Evolutionary conservation across 305 asterid species (phyloP).

Genomic region (Rubia tinctorum): DNA sequence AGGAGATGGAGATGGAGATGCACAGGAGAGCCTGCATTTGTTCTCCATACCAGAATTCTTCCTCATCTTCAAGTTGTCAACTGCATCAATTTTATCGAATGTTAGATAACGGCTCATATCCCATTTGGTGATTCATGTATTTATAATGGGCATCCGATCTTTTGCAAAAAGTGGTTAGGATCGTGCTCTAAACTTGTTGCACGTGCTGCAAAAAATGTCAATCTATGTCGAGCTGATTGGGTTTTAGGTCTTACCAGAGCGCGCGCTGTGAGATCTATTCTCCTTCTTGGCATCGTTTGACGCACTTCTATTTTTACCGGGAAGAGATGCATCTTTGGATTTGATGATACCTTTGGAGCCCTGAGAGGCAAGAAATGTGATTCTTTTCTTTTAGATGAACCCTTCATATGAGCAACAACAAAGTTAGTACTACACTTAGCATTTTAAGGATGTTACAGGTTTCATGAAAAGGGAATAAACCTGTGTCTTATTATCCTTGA

Average conservation of each 20-base stretch:
- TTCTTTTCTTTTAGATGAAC: slow-evolving; percentile 14
- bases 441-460: not conserved
- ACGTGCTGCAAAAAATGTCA: too few species aligned
- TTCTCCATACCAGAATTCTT: slow-evolving; percentile 22
- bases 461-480: slow-evolving; percentile 13
- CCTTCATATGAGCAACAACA: slow-evolving; percentile 18
- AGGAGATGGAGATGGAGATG: slow-evolving; percentile 16
- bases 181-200: too few species aligned
- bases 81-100: slow-evolving; percentile 22
- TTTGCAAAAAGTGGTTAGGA: too few species aligned
- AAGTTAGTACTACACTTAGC: not conserved
- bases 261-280: slow-evolving; percentile 15
- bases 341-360: slow-evolving; percentile 28
- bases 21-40: slow-evolving; percentile 6
- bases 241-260: slow-evolving; percentile 27
- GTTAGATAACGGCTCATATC: not conserved
- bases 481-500: slow-evolving; percentile 26
- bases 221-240: not conserved
- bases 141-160: not conserved
- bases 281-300: slow-evolving; percentile 16
- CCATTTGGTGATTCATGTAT: not conserved
- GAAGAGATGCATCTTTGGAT: slow-evolving; percentile 8
- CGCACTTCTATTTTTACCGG: slow-evolving; percentile 21
- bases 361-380: slow-evolving; percentile 18
- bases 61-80: slow-evolving; percentile 15